These are phyloP conservation scores for Westerdykella ornata DNA, from an alignment of 2,329 filamentous ascomycete species.

Conservation along the genomic window DNA sequence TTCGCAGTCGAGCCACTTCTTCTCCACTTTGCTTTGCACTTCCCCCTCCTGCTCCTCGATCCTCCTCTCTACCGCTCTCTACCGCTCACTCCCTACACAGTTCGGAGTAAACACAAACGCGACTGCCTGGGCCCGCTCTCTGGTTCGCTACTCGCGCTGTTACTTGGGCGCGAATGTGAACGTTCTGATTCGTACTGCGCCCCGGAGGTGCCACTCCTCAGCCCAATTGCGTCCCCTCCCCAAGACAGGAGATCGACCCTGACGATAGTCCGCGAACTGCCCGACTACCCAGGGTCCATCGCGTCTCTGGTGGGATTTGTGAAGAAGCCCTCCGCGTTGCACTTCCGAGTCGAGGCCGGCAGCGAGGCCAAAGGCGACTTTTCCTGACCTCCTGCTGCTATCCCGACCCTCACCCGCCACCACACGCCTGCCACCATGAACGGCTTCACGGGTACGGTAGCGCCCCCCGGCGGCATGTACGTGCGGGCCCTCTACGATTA, in stretches of 20 bases:
- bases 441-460: constrained; percentile 43
- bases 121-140: constrained; percentile 6
- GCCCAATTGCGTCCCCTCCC: constrained; percentile 28
- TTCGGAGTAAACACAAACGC: no score
- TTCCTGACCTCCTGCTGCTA: constrained; percentile 2
- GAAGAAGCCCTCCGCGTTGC: constrained; percentile 10
- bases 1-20: constrained; percentile 4
- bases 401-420: constrained; percentile 8
- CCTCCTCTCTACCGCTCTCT: constrained; percentile 15
- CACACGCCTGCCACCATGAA: constrained; percentile 39
- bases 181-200: constrained; percentile 26
- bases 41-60: constrained; percentile 2
- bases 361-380: constrained; percentile 14
- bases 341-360: constrained; percentile 8
- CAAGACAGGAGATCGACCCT: constrained; percentile 13
- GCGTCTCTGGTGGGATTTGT: constrained; percentile 6
- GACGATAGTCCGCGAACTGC: constrained; percentile 25
- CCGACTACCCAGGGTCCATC: constrained; percentile 15
- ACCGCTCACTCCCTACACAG: no score
- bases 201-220: constrained; percentile 26
- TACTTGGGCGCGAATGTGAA: constrained; percentile 29
- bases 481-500: constrained; percentile 97
- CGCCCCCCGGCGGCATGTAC: constrained; percentile 60
- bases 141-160: constrained; percentile 13
- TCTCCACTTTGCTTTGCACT: constrained; percentile 1